phyloP scores from a whole-genome alignment of 1,139 yeast genomes.

The Groenewaldozyma sp. region DNA sequence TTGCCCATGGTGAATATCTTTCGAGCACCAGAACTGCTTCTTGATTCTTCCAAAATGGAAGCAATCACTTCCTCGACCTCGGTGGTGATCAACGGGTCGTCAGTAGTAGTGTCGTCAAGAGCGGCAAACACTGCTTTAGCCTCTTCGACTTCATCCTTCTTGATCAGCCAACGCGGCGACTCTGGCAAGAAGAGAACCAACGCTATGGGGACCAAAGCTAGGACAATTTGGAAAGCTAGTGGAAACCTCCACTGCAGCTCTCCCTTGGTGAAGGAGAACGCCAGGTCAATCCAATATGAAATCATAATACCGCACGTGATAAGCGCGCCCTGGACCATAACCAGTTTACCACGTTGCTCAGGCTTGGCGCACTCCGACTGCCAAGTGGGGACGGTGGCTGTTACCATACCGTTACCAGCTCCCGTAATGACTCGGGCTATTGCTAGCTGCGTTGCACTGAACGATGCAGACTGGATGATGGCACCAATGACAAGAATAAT shows the following conservation, averaged over 20 bases:
- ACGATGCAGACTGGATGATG: constrained; percentile 66
- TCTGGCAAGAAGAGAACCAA: constrained; percentile 32
- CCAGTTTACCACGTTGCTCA: constrained; percentile 59
- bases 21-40: constrained; percentile 10
- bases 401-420: constrained; percentile 64
- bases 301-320: constrained; percentile 60
- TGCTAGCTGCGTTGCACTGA: constrained; percentile 60
- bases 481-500: constrained; percentile 73
- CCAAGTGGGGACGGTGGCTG: constrained; percentile 72
- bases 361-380: constrained; percentile 69
- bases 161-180: constrained; percentile 41
- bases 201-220: too few relatives aligned
- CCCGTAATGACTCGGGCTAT: constrained; percentile 69
- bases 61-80: constrained; percentile 23
- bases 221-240: constrained; percentile 22
- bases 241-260: constrained; percentile 45
- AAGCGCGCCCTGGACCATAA: constrained; percentile 57
- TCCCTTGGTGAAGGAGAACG: constrained; percentile 30
- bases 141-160: constrained; percentile 33
- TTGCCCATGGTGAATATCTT: constrained; percentile 15
- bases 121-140: constrained; percentile 38
- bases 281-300: constrained; percentile 65
- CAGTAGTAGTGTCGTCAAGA: constrained; percentile 32
- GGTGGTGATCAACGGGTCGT: constrained; percentile 17
- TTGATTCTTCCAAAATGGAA: constrained; percentile 15